Conservation (phyloP, 202 grass and related monocot genomes). For the Panicum hallii region DNA sequence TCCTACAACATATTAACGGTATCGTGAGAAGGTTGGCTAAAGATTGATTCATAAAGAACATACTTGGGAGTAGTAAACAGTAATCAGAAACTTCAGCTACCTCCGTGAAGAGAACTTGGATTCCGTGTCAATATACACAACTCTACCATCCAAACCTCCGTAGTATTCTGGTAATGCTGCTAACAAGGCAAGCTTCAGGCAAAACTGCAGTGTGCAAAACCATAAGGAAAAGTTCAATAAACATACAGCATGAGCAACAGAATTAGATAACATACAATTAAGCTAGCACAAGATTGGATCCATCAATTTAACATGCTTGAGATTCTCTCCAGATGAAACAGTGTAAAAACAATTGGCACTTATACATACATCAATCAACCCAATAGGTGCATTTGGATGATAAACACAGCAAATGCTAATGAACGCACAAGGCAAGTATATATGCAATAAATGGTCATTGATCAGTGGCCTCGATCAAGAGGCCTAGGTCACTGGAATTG, state of each 20-base stretch:
- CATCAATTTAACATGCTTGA: not conserved
- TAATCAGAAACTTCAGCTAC: slow-evolving; percentile 48
- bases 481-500: not conserved
- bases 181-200: slow-evolving; percentile 86
- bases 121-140: slow-evolving; percentile 91
- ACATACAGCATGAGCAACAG: not conserved
- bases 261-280: not conserved
- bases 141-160: slow-evolving; percentile 76
- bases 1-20: slow-evolving; percentile 52
- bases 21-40: slow-evolving; percentile 15
- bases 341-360: not conserved
- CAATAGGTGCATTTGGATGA: not conserved
- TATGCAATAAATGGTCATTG: not conserved
- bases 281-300: not conserved
- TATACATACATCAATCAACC: not conserved
- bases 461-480: not conserved
- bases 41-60: slow-evolving; percentile 24
- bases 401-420: not conserved
- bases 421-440: not conserved
- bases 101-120: slow-evolving; percentile 93
- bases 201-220: slow-evolving; percentile 62
- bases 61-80: not conserved
- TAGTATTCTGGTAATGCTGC: slow-evolving; percentile 82
- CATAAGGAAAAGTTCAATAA: not conserved
- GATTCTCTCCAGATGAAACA: not conserved